Conservation (phyloP, 2,329 filamentous ascomycete genomes). For the Trichoderma lentiforme region DNA sequence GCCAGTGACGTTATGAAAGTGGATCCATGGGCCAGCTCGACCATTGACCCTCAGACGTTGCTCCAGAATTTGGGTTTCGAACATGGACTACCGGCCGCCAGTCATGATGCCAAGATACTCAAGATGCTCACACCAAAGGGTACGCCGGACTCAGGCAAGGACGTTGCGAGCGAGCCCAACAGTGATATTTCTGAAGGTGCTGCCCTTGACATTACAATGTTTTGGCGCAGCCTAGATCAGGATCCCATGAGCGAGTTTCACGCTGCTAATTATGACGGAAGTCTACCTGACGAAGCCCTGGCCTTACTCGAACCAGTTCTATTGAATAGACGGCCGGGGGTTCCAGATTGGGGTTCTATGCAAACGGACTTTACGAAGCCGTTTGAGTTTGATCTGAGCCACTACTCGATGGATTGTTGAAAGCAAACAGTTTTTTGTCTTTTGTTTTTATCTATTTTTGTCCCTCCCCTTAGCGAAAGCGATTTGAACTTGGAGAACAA, state of each 20-base stretch:
- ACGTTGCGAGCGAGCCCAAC: slow-evolving; percentile 57
- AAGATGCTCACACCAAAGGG: slow-evolving; percentile 58
- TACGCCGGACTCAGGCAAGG: slow-evolving; percentile 62
- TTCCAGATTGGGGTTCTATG: slow-evolving; percentile 49
- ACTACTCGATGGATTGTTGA: slow-evolving; percentile 34
- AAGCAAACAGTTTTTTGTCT: background rate
- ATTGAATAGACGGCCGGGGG: slow-evolving; percentile 24
- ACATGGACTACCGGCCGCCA: slow-evolving; percentile 40
- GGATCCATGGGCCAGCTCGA: slow-evolving; percentile 41
- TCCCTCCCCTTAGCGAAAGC: background rate
- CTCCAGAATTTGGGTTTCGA: slow-evolving; percentile 35
- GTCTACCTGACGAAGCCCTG: slow-evolving; percentile 12
- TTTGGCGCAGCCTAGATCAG: slow-evolving; percentile 49
- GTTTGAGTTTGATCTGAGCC: slow-evolving; percentile 48
- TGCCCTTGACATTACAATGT: slow-evolving; percentile 50
- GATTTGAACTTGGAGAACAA: background rate
- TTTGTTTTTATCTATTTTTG: background rate
- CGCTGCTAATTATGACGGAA: slow-evolving; percentile 28
- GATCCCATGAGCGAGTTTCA: slow-evolving; percentile 45
- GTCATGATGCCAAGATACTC: slow-evolving; percentile 53
- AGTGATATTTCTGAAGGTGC: slow-evolving; percentile 59
- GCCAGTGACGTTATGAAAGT: slow-evolving; percentile 23
- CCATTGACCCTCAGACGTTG: slow-evolving; percentile 49
- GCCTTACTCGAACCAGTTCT: slow-evolving; percentile 30
- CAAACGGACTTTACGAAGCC: slow-evolving; percentile 50